phyloP scores from a whole-genome alignment of 768 basidiomycete species.

The Steccherinum ochraceum region DNA sequence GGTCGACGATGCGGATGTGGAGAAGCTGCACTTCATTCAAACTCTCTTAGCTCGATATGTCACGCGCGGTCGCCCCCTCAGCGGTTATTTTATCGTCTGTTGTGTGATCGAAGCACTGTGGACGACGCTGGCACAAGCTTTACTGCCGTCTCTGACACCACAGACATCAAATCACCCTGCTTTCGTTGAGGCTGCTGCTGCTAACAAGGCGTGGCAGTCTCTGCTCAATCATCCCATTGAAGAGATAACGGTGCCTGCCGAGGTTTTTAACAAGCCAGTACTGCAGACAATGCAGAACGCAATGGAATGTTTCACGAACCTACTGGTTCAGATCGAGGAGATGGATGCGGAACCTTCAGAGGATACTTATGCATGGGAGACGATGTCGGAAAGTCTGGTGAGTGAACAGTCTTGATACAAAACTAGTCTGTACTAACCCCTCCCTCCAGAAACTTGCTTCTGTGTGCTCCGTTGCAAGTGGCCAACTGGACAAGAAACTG shows the following conservation, averaged over 20 bases:
- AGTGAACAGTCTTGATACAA: constrained; percentile 15
- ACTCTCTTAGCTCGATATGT: constrained; percentile 74
- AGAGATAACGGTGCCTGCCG: constrained; percentile 32
- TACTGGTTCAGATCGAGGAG: constrained; percentile 73
- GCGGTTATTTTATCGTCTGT: constrained; percentile 86
- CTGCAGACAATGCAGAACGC: constrained; percentile 50
- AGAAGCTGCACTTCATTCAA: constrained; percentile 51
- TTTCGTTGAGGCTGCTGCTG: constrained; percentile 72
- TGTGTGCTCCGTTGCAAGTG: constrained; percentile 68
- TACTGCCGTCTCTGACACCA: constrained; percentile 28
- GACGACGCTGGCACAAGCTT: constrained; percentile 74
- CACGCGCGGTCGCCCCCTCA: constrained; percentile 68
- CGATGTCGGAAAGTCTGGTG: constrained; percentile 86
- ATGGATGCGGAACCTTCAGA: constrained; percentile 74
- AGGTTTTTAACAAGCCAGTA: constrained; percentile 24
- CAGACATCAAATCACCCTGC: constrained; percentile 13
- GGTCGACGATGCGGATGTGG: constrained; percentile 46
- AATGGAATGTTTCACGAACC: constrained; percentile 71
- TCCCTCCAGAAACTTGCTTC: constrained; percentile 72
- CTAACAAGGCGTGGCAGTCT: constrained; percentile 74
- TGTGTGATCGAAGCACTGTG: constrained; percentile 82
- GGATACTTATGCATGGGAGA: constrained; percentile 91
- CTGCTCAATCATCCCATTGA: constrained; percentile 50
- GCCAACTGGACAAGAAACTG: constrained; percentile 61
- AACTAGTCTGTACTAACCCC: neutral